Conservation (phyloP, 163 green algal genomes). For the Scenedesmus sp. region DNA sequence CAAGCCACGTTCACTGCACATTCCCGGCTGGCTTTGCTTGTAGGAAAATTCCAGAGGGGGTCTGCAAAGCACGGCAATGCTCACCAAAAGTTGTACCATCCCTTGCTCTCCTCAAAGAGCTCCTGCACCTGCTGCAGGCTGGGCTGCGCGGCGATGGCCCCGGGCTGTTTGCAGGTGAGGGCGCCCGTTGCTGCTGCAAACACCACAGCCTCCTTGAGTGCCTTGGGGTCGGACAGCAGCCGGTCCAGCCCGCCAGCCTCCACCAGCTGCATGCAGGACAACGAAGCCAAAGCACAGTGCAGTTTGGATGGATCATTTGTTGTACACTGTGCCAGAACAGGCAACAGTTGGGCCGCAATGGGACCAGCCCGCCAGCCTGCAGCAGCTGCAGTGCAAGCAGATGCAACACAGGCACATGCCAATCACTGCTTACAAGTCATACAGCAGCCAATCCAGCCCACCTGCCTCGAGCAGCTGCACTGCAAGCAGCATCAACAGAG, state of each 20-base stretch:
- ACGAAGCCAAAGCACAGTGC: not conserved
- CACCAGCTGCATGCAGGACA: slow-evolving; percentile 43
- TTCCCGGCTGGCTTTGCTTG: too few relatives aligned
- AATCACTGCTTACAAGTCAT: too few relatives aligned
- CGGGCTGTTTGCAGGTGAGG: slow-evolving; percentile 78
- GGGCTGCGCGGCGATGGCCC: slow-evolving; percentile 87
- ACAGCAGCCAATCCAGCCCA: not conserved
- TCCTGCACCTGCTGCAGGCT: slow-evolving; percentile 67
- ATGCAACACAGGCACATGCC: too few relatives aligned
- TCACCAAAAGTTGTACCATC: slow-evolving; percentile 74
- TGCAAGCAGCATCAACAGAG: too few relatives aligned
- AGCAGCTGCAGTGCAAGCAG: too few relatives aligned
- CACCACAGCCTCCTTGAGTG: slow-evolving; percentile 78
- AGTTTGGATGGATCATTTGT: not conserved
- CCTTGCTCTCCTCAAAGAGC: slow-evolving; percentile 65
- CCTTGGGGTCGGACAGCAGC: slow-evolving; percentile 69
- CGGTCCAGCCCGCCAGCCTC: slow-evolving; percentile 75
- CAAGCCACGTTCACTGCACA: not conserved
- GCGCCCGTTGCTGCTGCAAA: slow-evolving; percentile 87
- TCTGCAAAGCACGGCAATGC: too few relatives aligned
- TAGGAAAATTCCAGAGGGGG: too few relatives aligned
- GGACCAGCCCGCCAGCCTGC: too few relatives aligned
- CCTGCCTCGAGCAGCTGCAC: not conserved
- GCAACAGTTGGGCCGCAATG: too few relatives aligned
- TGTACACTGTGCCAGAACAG: too few relatives aligned